These are phyloP conservation scores for Aspergillus phoenicis DNA, from an alignment of 2,329 filamentous ascomycete species.

Conservation along the genomic window DNA sequence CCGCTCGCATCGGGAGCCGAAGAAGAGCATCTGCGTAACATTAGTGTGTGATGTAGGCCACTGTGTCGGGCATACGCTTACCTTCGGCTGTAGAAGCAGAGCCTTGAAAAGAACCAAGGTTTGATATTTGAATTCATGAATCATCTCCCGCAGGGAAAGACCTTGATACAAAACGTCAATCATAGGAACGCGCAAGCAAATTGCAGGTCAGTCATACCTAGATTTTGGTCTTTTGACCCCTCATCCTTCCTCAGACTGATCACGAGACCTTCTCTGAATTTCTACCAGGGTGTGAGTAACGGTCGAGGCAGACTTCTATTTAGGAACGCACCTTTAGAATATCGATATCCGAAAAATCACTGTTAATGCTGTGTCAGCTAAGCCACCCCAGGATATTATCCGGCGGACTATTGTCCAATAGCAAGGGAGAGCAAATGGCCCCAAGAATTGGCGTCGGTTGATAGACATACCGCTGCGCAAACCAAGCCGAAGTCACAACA, in stretches of 20 bases:
- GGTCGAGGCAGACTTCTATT: background rate
- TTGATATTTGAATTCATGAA: conserved; percentile 93
- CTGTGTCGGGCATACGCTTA: conserved; percentile 39
- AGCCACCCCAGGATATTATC: background rate
- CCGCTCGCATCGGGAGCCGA: conserved; percentile 91
- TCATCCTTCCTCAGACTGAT: conserved; percentile 63
- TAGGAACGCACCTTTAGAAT: conserved; percentile 66
- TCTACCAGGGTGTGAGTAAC: conserved; percentile 46
- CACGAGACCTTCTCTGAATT: conserved; percentile 85
- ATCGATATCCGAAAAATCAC: conserved; percentile 86
- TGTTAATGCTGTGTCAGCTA: conserved; percentile 30
- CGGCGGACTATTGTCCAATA: conserved; percentile 5
- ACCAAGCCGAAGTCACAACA: conserved; percentile 93
- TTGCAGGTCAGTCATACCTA: conserved; percentile 62
- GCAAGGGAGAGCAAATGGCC: background rate
- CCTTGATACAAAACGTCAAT: conserved; percentile 41
- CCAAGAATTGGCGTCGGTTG: background rate
- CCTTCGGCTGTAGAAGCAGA: conserved; percentile 91
- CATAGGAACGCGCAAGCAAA: conserved; percentile 10
- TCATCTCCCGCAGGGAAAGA: conserved; percentile 80
- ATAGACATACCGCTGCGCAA: conserved; percentile 71
- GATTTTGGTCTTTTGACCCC: conserved; percentile 78
- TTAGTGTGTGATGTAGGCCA: conserved; percentile 17
- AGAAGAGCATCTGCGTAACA: conserved; percentile 83
- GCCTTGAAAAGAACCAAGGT: conserved; percentile 93